These are phyloP conservation scores for Scutellaria barbata DNA, from an alignment of 257 asterid species.

Conservation along the genomic window DNA sequence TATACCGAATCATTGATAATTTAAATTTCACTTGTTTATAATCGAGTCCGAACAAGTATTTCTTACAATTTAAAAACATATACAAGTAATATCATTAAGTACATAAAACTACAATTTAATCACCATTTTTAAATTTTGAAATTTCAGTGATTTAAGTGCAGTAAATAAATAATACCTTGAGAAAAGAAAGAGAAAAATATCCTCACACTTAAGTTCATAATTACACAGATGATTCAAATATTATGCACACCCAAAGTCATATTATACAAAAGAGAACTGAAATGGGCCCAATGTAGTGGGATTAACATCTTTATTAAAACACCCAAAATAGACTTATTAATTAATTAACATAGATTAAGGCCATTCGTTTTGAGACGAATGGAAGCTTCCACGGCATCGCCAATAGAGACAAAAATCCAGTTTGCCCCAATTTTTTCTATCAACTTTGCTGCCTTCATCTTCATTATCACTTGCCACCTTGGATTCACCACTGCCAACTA, in stretches of 20 bases:
- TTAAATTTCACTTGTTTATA: too few relatives aligned
- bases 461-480: slow-evolving; percentile 78
- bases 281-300: slow-evolving; percentile 32
- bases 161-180: not conserved
- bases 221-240: slow-evolving; percentile 5
- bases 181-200: not conserved
- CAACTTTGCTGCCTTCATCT: slow-evolving; percentile 65
- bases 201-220: not conserved
- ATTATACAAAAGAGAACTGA: slow-evolving; percentile 23
- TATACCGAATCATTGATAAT: too few relatives aligned
- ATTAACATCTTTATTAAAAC: slow-evolving; percentile 22
- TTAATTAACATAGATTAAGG: slow-evolving; percentile 36
- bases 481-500: slow-evolving; percentile 78
- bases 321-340: not conserved
- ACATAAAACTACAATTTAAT: too few relatives aligned
- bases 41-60: too few relatives aligned
- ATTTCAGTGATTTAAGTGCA: too few relatives aligned
- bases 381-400: slow-evolving; percentile 71
- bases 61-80: too few relatives aligned
- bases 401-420: slow-evolving; percentile 57
- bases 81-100: too few relatives aligned
- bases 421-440: slow-evolving; percentile 58
- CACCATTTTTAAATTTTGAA: too few relatives aligned
- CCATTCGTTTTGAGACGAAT: slow-evolving; percentile 45
- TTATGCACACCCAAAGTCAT: slow-evolving; percentile 36